These are phyloP conservation scores for Blastobotrys chiropterorum DNA, from an alignment of 805 yeast genomes.

Conservation along the genomic window DNA sequence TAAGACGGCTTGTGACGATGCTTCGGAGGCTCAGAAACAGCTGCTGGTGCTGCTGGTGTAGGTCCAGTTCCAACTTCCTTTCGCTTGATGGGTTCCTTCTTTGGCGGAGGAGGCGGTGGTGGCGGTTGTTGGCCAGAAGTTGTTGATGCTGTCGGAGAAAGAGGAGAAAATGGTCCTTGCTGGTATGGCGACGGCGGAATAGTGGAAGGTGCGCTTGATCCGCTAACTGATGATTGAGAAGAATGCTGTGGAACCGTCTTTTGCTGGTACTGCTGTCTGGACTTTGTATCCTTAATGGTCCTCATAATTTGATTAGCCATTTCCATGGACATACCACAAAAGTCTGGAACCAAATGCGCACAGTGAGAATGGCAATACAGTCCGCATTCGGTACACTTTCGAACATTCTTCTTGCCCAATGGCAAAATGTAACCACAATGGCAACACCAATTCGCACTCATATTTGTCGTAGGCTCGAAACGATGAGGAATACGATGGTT, in stretches of 20 bases:
- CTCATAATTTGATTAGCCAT: slow-evolving; percentile 84
- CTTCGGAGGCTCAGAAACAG: no score
- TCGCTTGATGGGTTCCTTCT: slow-evolving; percentile 23
- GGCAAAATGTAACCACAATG: slow-evolving; percentile 97
- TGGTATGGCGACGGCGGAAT: slow-evolving; percentile 1
- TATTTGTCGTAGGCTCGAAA: slow-evolving; percentile 84
- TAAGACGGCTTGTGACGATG: no score
- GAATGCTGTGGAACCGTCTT: slow-evolving; percentile 5
- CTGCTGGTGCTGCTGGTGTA: no score
- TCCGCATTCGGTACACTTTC: slow-evolving; percentile 87
- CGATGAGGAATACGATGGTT: slow-evolving; percentile 97
- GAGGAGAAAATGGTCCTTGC: background rate
- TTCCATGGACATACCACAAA: slow-evolving; percentile 98
- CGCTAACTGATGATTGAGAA: slow-evolving; percentile 8
- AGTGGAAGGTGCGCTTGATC: slow-evolving; percentile 2
- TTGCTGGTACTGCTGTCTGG: slow-evolving; percentile 24
- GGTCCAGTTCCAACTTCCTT: slow-evolving; percentile 28
- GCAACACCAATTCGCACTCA: slow-evolving; percentile 99
- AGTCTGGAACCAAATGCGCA: slow-evolving; percentile 92
- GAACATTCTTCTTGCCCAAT: slow-evolving; percentile 86
- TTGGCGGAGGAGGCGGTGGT: slow-evolving; percentile 19
- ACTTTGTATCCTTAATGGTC: slow-evolving; percentile 72
- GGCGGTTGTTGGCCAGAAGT: slow-evolving; percentile 4
- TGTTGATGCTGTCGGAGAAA: slow-evolving; percentile 3
- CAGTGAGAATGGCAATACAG: slow-evolving; percentile 91